phyloP scores from a whole-genome alignment of 2,329 filamentous ascomycete genomes.

The Pyrenochaeta sp. region DNA sequence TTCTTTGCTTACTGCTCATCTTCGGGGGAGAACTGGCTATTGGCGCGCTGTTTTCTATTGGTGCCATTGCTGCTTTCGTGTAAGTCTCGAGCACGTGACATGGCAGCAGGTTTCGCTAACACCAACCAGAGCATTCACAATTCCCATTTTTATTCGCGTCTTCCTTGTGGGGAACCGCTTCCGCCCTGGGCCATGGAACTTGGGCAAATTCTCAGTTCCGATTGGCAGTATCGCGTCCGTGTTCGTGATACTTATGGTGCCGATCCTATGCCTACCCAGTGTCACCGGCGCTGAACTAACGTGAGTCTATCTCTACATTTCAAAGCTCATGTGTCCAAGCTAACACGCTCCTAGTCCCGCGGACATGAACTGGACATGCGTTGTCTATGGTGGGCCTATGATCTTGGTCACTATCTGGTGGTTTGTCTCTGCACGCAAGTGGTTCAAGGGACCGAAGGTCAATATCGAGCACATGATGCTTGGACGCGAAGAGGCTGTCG shows the following conservation, averaged over 20 bases:
- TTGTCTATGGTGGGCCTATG: slow-evolving; percentile 74
- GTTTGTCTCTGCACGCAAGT: slow-evolving; percentile 68
- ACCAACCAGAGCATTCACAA: slow-evolving; percentile 57
- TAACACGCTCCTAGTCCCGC: slow-evolving; percentile 47
- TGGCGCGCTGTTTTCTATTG: slow-evolving; percentile 74
- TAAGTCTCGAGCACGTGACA: slow-evolving; percentile 22
- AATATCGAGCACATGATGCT: slow-evolving; percentile 68
- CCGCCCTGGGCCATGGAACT: slow-evolving; percentile 72
- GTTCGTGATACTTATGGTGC: slow-evolving; percentile 73
- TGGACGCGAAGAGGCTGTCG: slow-evolving; percentile 48
- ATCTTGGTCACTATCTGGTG: slow-evolving; percentile 68
- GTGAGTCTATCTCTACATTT: slow-evolving; percentile 33
- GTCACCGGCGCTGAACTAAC: slow-evolving; percentile 64
- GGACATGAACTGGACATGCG: slow-evolving; percentile 73
- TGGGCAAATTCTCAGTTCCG: slow-evolving; percentile 66
- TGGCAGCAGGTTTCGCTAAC: background rate
- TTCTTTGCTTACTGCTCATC: slow-evolving; percentile 68
- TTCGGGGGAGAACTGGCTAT: slow-evolving; percentile 70
- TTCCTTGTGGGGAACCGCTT: slow-evolving; percentile 70
- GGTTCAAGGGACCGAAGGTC: slow-evolving; percentile 76
- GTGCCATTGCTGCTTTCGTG: slow-evolving; percentile 73
- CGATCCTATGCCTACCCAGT: slow-evolving; percentile 71
- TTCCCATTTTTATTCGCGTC: slow-evolving; percentile 66
- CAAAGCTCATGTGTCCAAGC: background rate
- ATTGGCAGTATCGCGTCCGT: slow-evolving; percentile 65